Base-by-base conservation (phyloP, 495 filamentous ascomycete species). In the Chlorociboria aeruginascens region DNA sequence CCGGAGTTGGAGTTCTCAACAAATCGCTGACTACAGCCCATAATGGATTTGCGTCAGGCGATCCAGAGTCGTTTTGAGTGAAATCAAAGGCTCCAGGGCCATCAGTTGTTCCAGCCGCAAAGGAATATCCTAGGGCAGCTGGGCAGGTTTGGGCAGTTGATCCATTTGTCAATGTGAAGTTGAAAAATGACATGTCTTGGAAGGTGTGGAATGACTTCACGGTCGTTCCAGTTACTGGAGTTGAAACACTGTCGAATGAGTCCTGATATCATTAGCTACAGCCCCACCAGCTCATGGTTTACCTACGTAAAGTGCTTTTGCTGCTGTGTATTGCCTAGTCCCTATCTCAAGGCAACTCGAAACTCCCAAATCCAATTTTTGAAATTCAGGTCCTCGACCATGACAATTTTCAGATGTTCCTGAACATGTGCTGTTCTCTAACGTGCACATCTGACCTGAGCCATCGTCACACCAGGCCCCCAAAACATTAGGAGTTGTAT, bases 81-180 rank as follows among this genome's bases (percentile, higher is more conserved):
- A 96, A 96, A 66, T 96, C 92, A 60, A 95, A 94, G 4, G 79
- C 78, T 3, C 92, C 92, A 0, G 90, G 90, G 11, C 92, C 85
- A 59, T 98, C 92, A 0, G 86, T 84, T 1, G 92, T 98, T 25
- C 92, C 92, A 12, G 83, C 92, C 13, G 92, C 92, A 63, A 98
- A 98, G 8, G 82, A 85, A 52, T 87, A 87, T 40, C 92, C 92
- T n/a, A 98, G 69, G 0, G 86, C 92, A 3, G 92, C 90, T 31
- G 87, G 81, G 60, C 92, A 96, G 6, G 90, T 95, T 51, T 70
- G 77, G 12, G 85, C 76, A 3, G 61, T 67, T 14, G 80, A 84
- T 38, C 84, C 85, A 58, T 94, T 88, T 3, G 82, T 71, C 9
- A 89, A 77, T 14, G 71, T 65, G 58, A 96, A 95, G 3, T 63